Conservation (phyloP, 768 basidiomycete species). For the Clitopilus hobsonii region DNA sequence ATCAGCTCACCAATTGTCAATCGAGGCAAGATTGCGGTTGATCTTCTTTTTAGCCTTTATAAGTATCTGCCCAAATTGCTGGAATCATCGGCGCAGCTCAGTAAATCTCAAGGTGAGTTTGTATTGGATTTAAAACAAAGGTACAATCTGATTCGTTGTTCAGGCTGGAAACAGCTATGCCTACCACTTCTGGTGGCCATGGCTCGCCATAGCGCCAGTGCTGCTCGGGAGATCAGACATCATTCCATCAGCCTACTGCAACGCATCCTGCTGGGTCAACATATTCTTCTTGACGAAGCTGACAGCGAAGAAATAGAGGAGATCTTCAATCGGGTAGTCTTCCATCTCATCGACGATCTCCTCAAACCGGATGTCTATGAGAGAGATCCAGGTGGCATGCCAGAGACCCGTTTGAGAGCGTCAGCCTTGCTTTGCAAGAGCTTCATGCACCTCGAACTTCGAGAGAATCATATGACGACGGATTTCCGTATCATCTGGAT, state of each 20-base stretch:
- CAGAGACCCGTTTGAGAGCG: conserved; percentile 84
- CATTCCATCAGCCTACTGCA: conserved; percentile 76
- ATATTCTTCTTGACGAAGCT: conserved; percentile 54
- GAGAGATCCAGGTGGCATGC: conserved; percentile 82
- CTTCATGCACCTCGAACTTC: conserved; percentile 90
- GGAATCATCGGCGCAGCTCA: conserved; percentile 37
- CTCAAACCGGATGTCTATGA: conserved; percentile 77
- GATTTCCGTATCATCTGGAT: conserved; percentile 82
- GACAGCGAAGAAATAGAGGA: conserved; percentile 67
- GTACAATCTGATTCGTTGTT: conserved; percentile 5
- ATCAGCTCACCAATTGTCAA: conserved; percentile 70
- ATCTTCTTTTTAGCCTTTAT: conserved; percentile 72
- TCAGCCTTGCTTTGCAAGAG: conserved; percentile 91
- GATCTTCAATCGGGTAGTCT: conserved; percentile 84
- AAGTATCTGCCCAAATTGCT: conserved; percentile 58
- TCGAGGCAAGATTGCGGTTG: conserved; percentile 79
- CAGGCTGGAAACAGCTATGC: conserved; percentile 75
- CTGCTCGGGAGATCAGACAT: conserved; percentile 81
- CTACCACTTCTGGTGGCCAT: conserved; percentile 72
- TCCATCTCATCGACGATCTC: conserved; percentile 89
- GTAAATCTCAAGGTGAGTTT: conserved; percentile 35
- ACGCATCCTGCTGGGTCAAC: conserved; percentile 76
- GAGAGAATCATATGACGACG: conserved; percentile 52
- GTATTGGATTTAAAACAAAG: background rate
- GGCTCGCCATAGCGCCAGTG: conserved; percentile 77